Percentiles rank a stretch among this genome's conserved stretches.
These are phyloP conservation scores for Blastocrithidia nonstop DNA, from an alignment of 208 protist species.

Conservation along the genomic window DNA sequence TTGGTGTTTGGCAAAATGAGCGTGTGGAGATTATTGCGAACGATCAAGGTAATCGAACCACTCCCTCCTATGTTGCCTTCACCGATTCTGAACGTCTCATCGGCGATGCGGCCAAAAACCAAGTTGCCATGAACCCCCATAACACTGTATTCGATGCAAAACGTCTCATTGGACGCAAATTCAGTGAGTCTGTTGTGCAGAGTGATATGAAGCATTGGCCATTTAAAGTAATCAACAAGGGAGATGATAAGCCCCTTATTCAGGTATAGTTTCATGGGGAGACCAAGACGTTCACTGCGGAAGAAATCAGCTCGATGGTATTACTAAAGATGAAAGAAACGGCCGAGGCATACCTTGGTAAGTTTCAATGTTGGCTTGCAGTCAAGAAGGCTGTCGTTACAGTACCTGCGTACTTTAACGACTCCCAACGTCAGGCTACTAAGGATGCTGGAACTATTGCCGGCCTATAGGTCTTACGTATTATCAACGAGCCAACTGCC, in stretches of 20 bases:
- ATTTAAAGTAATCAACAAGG: slow-evolving; percentile 81
- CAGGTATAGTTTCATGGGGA: slow-evolving; percentile 53
- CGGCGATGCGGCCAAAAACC: slow-evolving; percentile 83
- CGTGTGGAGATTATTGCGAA: slow-evolving; percentile 86
- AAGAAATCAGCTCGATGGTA: slow-evolving; percentile 81
- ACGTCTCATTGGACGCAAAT: slow-evolving; percentile 88
- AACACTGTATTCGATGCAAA: slow-evolving; percentile 89
- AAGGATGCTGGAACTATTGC: slow-evolving; percentile 97
- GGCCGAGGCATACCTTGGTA: slow-evolving; percentile 89
- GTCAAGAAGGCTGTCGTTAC: slow-evolving; percentile 94
- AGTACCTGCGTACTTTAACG: slow-evolving; percentile 99
- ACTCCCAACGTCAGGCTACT: slow-evolving; percentile 98
- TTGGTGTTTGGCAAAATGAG: slow-evolving; percentile 94
- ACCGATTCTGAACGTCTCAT: slow-evolving; percentile 85
- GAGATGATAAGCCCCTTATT: slow-evolving; percentile 58
- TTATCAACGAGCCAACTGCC: slow-evolving; percentile 99
- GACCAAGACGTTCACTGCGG: slow-evolving; percentile 62
- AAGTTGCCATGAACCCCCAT: slow-evolving; percentile 81
- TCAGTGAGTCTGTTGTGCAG: slow-evolving; percentile 84
- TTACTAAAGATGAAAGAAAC: slow-evolving; percentile 89
- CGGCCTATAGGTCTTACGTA: slow-evolving; percentile 96
- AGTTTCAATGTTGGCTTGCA: no score
- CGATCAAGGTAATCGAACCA: slow-evolving; percentile 87
- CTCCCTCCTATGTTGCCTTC: slow-evolving; percentile 94
- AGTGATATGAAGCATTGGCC: slow-evolving; percentile 91